Evolutionary conservation across 495 filamentous ascomycete genomes (phyloP).

Genomic region (Chaetomium tenue): DNA sequence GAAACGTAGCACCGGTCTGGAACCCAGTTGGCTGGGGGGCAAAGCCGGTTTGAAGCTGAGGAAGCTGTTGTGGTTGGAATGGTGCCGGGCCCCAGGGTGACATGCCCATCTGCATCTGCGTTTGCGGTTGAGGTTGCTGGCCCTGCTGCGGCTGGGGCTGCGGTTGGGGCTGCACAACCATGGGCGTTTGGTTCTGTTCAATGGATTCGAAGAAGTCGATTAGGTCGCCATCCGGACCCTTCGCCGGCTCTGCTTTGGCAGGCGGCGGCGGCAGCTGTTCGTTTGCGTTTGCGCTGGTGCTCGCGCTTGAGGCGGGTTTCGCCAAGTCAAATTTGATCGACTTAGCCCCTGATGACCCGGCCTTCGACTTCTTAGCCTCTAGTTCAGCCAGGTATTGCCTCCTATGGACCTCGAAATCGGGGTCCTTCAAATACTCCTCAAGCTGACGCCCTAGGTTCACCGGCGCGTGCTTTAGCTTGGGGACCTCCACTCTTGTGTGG

Average conservation of each 20-base stretch:
- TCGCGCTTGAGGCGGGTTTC: conserved; percentile 39
- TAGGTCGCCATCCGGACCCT: conserved; percentile 72
- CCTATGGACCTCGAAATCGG: conserved; percentile 92
- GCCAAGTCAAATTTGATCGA: conserved; percentile 28
- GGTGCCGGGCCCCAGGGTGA: conserved; percentile 34
- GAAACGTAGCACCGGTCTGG: conserved; percentile 49
- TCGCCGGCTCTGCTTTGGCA: conserved; percentile 38
- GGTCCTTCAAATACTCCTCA: conserved; percentile 92
- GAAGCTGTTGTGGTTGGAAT: conserved; percentile 37
- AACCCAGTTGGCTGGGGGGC: conserved; percentile 49
- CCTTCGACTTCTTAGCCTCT: conserved; percentile 66
- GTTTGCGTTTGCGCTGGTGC: conserved; percentile 33
- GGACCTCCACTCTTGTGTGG: conserved; percentile 88
- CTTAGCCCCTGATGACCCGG: conserved; percentile 37
- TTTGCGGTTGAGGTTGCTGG: conserved; percentile 28
- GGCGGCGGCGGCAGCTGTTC: conserved; percentile 27
- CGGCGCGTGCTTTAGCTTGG: conserved; percentile 96
- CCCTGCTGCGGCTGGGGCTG: conserved; percentile 31
- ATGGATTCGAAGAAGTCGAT: conserved; percentile 99
- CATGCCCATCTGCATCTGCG: conserved; percentile 37
- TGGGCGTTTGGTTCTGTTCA: conserved; percentile 84
- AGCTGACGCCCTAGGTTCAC: conserved; percentile 83
- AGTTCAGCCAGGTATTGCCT: conserved; percentile 86
- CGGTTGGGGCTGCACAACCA: conserved; percentile 47
- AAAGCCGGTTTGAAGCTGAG: conserved; percentile 53